Percentiles rank a stretch among this genome's conserved stretches.
These are phyloP conservation scores for Xylaria flabelliformis DNA, from an alignment of 495 filamentous ascomycete genomes.

Conservation along the genomic window DNA sequence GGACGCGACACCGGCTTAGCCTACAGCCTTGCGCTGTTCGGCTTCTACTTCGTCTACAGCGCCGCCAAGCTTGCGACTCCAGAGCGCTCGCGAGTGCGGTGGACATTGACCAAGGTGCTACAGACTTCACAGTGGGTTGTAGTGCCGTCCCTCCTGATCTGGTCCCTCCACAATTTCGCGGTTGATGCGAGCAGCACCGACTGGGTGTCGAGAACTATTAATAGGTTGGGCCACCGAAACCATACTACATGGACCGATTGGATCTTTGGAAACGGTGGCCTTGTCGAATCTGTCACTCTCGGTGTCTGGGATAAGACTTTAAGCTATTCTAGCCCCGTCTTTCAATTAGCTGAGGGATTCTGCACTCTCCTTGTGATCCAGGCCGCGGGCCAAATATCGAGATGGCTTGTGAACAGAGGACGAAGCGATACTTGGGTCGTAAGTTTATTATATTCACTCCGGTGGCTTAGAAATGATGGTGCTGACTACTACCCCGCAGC, in stretches of 20 bases:
- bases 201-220: conserved; percentile 84
- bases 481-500: conserved; percentile 60
- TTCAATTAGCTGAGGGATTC: conserved; percentile 94
- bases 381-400: conserved; percentile 90
- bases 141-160: conserved; percentile 82
- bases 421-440: conserved; percentile 98
- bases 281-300: conserved; percentile 78
- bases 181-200: conserved; percentile 77
- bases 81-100: conserved; percentile 75
- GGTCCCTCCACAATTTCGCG: conserved; percentile 91
- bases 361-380: conserved; percentile 96
- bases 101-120: conserved; percentile 67
- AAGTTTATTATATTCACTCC: conserved; percentile 43
- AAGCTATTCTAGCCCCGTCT: conserved; percentile 92
- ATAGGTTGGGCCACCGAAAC: conserved; percentile 62
- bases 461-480: neutral
- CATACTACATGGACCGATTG: conserved; percentile 72
- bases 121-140: conserved; percentile 84
- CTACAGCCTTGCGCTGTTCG: conserved; percentile 83
- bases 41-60: conserved; percentile 90
- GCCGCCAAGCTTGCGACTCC: conserved; percentile 80
- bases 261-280: conserved; percentile 80
- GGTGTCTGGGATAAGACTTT: conserved; percentile 89
- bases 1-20: conserved; percentile 91
- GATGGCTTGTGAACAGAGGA: conserved; percentile 91